These are phyloP conservation scores for Picea abies DNA, from an alignment of 83 land plant genomes.

Conservation along the genomic window DNA sequence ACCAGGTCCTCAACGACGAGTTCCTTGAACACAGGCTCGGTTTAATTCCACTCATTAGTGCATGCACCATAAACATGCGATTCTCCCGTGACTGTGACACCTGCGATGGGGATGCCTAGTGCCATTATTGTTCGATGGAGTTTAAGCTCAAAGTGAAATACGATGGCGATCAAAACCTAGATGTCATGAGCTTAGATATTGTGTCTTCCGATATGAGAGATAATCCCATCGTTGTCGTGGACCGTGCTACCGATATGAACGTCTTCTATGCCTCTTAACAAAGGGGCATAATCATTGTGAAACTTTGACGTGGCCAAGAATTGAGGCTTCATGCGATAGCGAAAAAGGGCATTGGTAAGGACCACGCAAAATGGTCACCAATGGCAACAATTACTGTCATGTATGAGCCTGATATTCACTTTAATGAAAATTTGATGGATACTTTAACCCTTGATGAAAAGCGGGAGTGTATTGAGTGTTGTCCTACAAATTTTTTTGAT, in stretches of 20 bases:
- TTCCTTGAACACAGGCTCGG: slow-evolving; percentile 21
- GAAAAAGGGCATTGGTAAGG: slow-evolving; percentile 95
- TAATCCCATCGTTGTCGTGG: slow-evolving; percentile 38
- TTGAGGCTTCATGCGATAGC: slow-evolving; percentile 92
- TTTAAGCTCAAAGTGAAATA: no score
- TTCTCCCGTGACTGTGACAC: no score
- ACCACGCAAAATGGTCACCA: slow-evolving; percentile 99
- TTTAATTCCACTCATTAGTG: slow-evolving; percentile 83
- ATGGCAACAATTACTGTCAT: slow-evolving; percentile 96
- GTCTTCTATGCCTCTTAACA: no score
- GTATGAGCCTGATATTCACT: slow-evolving; percentile 93
- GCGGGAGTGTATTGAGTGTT: slow-evolving; percentile 45
- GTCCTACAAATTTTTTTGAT: slow-evolving; percentile 94
- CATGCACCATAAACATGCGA: slow-evolving; percentile 50
- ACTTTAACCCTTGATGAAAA: slow-evolving; percentile 63
- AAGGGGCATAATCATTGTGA: slow-evolving; percentile 84
- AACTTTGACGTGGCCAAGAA: slow-evolving; percentile 92
- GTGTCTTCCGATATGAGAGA: no score
- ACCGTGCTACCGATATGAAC: no score
- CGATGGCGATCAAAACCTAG: no score
- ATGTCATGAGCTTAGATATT: no score
- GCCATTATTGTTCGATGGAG: no score
- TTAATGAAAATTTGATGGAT: no score
- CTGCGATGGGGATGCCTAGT: no score
- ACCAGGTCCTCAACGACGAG: no score